phyloP scores from a whole-genome alignment of 1,284 basidiomycete species.

The Mycena sp. region DNA sequence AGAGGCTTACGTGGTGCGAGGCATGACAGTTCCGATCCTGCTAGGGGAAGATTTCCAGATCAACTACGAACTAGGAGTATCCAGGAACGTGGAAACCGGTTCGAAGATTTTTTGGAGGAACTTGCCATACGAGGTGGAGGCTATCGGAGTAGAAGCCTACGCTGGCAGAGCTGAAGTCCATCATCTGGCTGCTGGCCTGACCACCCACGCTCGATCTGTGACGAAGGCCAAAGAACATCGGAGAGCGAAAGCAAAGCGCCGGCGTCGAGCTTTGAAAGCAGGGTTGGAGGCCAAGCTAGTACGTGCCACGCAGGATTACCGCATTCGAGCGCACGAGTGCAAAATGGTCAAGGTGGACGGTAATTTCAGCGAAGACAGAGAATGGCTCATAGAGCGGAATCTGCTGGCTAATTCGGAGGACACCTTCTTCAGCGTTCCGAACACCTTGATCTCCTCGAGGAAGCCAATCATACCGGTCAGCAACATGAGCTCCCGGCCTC shows the following conservation, averaged over 20 bases:
- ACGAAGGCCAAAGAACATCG: background rate
- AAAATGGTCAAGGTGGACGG: background rate
- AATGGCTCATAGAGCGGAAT: slow-evolving; percentile 4
- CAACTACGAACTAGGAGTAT: slow-evolving; percentile 36
- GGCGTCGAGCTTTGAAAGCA: background rate
- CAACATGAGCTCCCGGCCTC: background rate
- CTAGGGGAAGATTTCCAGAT: slow-evolving; percentile 38
- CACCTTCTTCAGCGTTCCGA: slow-evolving; percentile 7
- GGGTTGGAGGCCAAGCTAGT: background rate
- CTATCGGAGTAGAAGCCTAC: background rate
- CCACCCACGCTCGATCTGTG: background rate
- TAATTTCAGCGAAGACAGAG: background rate
- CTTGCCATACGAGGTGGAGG: background rate
- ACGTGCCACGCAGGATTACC: background rate
- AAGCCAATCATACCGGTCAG: background rate
- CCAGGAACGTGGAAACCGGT: slow-evolving; percentile 13
- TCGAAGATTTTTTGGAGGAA: background rate
- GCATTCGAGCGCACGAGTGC: background rate
- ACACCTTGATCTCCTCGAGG: background rate
- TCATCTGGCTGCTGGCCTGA: background rate
- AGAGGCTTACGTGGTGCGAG: slow-evolving; percentile 40
- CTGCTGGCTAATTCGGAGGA: background rate
- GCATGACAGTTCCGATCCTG: no score
- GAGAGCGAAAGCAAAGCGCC: background rate
- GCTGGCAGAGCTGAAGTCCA: background rate